phyloP scores from a whole-genome alignment of 2,329 filamentous ascomycete genomes.

The Arthrobotrys conoides region DNA sequence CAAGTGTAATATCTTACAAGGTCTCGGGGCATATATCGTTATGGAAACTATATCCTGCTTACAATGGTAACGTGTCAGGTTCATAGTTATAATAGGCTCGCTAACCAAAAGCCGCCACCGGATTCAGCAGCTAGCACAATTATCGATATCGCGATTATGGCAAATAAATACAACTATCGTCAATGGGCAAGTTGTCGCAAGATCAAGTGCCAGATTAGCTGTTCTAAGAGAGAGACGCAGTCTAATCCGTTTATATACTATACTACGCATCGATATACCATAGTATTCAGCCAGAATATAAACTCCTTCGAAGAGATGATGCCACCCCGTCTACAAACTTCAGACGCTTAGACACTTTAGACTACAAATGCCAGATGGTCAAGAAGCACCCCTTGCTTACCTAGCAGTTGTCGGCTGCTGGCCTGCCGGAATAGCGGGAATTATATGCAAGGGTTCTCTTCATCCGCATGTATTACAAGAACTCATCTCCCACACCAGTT shows the following conservation, averaged over 20 bases:
- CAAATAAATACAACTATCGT: background rate
- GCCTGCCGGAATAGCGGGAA: constrained; percentile 50
- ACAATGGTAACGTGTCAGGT: constrained; percentile 32
- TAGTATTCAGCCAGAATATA: constrained; percentile 47
- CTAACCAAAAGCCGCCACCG: constrained; percentile 5
- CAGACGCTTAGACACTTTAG: background rate
- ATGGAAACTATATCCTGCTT: constrained; percentile 31
- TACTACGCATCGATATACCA: constrained; percentile 23
- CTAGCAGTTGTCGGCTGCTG: constrained; percentile 35
- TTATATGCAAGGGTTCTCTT: constrained; percentile 51
- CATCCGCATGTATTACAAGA: constrained; percentile 23
- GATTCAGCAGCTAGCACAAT: constrained; percentile 8
- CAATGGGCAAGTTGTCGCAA: constrained; percentile 35
- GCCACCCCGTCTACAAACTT: constrained; percentile 28
- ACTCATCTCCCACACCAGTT: constrained; percentile 21
- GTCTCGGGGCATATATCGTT: constrained; percentile 8
- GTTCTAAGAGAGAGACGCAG: background rate
- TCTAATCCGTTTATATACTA: constrained; percentile 4
- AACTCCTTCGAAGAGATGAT: constrained; percentile 13
- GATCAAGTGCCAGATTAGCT: constrained; percentile 31
- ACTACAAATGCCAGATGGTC: constrained; percentile 33
- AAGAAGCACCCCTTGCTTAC: constrained; percentile 7
- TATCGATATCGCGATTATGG: constrained; percentile 23
- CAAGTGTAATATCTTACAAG: constrained; percentile 14
- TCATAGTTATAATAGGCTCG: constrained; percentile 25